Percentiles rank a stretch among this genome's conserved stretches.
Conservation (phyloP, 1,284 basidiomycete species). For the Prillingera fragicola region DNA sequence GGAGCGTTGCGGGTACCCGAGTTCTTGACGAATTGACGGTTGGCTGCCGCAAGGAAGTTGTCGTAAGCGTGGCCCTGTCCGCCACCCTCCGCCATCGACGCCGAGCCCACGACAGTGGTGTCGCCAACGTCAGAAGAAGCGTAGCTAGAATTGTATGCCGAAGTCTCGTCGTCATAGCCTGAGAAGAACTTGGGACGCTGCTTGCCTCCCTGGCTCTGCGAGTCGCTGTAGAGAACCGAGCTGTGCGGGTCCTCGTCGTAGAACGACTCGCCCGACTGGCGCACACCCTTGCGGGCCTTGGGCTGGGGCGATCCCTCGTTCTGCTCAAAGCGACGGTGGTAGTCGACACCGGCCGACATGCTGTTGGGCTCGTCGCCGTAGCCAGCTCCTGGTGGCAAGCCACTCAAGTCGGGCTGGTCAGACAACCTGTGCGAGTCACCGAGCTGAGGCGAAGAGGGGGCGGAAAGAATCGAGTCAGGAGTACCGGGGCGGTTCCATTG, state of each 20-base stretch:
- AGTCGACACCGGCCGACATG: conserved; percentile 14
- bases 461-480: conserved; percentile 34
- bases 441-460: conserved; percentile 33
- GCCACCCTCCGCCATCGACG: conserved; percentile 5
- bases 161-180: conserved; percentile 56
- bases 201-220: conserved; percentile 22
- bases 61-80: conserved; percentile 50
- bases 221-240: conserved; percentile 31
- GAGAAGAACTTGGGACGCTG: conserved; percentile 52
- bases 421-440: conserved; percentile 19
- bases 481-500: conserved; percentile 50
- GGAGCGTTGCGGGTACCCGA: conserved; percentile 59
- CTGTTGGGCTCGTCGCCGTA: neutral
- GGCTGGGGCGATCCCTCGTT: too few relatives aligned
- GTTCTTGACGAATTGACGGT: conserved; percentile 70
- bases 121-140: conserved; percentile 44
- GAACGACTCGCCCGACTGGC: conserved; percentile 45
- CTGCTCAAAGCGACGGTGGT: conserved; percentile 43
- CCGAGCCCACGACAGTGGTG: conserved; percentile 27
- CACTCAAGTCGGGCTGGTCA: conserved; percentile 8
- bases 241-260: conserved; percentile 47
- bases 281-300: conserved; percentile 30
- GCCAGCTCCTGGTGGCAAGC: conserved; percentile 9
- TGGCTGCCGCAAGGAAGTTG: conserved; percentile 77
- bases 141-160: conserved; percentile 42